Base-by-base conservation (phyloP, 2,329 filamentous ascomycete genomes). In the Pleurostoma richardsiae region DNA sequence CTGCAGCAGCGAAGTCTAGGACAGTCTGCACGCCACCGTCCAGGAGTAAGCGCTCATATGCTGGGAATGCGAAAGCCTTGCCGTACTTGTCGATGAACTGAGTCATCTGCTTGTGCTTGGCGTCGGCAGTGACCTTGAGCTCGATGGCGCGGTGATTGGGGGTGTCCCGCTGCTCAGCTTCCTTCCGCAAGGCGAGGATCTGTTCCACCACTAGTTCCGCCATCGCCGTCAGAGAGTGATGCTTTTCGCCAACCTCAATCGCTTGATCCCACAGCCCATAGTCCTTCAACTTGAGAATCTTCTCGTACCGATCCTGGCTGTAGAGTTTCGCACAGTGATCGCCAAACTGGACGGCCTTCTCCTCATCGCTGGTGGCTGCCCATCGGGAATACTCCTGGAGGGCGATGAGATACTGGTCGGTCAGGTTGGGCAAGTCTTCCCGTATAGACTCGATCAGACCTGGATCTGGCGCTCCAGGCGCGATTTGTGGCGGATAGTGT, bases 31-130 rank as follows among this genome's bases (percentile, higher is more conserved):
- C 74, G 41, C 86, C 79, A 46, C 80, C 79, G 56, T 80, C 77
- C 31, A 79, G 73, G 45, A 96, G 84, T 46, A 92, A 76, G 52
- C 85, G 84, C 48, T 88, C 80, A 63, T 95, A 97, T 51, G 90
- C 87, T 1, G 89, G 86, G 55, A 84, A 83, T 4, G 86, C 83
- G 63, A 87, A 90, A 1, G 72, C 69, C 52, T 83, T 73, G 11
- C 82, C 81, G 54, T 86, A 88, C 29, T 68, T 73, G n/a, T 75
- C 71, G 57, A 90, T 87, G 56, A 79, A 73, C 5, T 65, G 58
- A 19, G 68, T 67, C 44, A 77, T 66, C 45, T 74, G 74, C 33
- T 71, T 61, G 48, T 71, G 67, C 56, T 77, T 76, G n/a, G 68
- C 59, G 36, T 71, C 66, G 7, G 69, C 67, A 52, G 72, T 70